A percentile compares a stretch with the other conserved stretches of the same genome.
Conservation (phyloP, 2,329 filamentous ascomycete species). For the Cytospora piceicola region DNA sequence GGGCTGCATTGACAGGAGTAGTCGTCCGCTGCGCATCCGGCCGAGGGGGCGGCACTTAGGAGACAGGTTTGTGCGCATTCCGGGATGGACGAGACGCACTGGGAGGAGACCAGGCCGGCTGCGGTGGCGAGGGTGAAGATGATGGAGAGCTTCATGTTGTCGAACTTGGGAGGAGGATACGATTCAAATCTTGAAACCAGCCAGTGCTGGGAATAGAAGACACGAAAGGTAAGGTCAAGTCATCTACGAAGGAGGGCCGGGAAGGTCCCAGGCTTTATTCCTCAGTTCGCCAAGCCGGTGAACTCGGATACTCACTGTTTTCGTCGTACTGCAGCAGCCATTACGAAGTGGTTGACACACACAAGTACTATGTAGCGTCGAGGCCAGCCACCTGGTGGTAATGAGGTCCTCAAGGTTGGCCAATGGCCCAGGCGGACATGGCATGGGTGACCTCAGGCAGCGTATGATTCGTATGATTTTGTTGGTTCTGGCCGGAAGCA, state of each 20-base stretch:
- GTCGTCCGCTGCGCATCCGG: conserved; percentile 18
- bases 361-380: not conserved
- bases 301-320: not conserved
- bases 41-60: not conserved
- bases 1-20: conserved; percentile 19
- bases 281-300: too few relatives aligned
- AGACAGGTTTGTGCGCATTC: conserved; percentile 21
- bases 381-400: not conserved
- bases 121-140: conserved; percentile 4
- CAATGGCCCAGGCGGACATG: conserved; percentile 1
- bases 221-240: not conserved
- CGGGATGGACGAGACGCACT: conserved; percentile 25
- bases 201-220: not conserved
- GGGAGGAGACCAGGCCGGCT: conserved; percentile 10
- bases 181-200: not conserved
- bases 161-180: not conserved
- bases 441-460: not conserved
- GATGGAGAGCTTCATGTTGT: conserved; percentile 18
- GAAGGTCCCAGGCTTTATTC: conserved; percentile 7
- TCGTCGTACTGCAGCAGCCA: conserved; percentile 15
- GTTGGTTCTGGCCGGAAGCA: conserved; percentile 4
- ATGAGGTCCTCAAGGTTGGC: conserved; percentile 6
- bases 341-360: conserved; percentile 9
- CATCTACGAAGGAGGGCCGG: not conserved
- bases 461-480: not conserved